These are phyloP conservation scores for Fusarium nanum DNA, from an alignment of 2,329 filamentous ascomycete genomes.

Conservation along the genomic window DNA sequence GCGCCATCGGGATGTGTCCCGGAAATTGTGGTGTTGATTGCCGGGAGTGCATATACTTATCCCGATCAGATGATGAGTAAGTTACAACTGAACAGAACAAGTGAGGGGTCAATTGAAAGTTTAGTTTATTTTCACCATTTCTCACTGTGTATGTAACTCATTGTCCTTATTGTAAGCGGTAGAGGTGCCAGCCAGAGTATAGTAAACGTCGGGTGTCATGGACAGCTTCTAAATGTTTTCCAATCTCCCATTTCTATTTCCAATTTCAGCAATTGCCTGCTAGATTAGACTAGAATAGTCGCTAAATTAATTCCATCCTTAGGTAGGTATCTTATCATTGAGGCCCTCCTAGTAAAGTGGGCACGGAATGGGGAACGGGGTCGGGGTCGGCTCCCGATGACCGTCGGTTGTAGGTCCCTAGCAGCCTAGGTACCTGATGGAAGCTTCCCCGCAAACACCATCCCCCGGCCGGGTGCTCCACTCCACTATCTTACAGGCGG, in stretches of 20 bases:
- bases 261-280: background rate
- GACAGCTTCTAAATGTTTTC: background rate
- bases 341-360: conserved; percentile 9
- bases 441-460: conserved; percentile 32
- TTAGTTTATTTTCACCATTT: background rate
- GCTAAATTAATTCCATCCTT: background rate
- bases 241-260: conserved; percentile 4
- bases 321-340: background rate
- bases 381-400: conserved; percentile 30
- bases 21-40: conserved; percentile 1
- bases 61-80: conserved; percentile 39
- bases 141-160: conserved; percentile 9
- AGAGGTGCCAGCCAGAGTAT: background rate
- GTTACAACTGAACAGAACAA: background rate
- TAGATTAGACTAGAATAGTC: background rate
- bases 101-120: conserved; percentile 8
- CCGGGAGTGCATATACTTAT: conserved; percentile 12
- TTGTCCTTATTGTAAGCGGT: conserved; percentile 6
- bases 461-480: background rate
- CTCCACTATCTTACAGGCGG: background rate
- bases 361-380: conserved; percentile 25
- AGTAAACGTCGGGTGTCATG: background rate
- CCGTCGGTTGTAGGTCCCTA: conserved; percentile 17
- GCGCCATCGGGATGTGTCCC: conserved; percentile 26
- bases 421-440: background rate